phyloP scores from a whole-genome alignment of 371 early-diverging fungal genomes.

The Mucor irregularis region DNA sequence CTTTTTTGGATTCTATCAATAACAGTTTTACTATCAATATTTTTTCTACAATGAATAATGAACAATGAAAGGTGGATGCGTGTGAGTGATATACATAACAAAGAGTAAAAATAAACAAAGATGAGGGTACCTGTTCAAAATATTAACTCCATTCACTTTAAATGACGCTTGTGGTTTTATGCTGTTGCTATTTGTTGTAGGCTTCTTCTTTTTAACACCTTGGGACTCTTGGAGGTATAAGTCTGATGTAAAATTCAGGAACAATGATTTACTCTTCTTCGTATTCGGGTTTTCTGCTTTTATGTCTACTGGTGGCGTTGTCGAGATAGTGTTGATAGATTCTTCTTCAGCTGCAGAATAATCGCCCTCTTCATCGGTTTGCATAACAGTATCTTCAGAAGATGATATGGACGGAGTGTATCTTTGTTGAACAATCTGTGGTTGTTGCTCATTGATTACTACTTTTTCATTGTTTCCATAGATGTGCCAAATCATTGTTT shows the following conservation, averaged over 20 bases:
- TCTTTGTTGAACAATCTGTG: neutral
- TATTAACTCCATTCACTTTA: slow-evolving; percentile 53
- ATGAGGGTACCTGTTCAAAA: slow-evolving; percentile 58
- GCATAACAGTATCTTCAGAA: neutral
- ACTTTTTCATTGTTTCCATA: slow-evolving; percentile 6
- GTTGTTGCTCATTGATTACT: neutral
- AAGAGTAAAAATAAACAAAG: no score
- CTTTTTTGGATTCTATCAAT: slow-evolving; percentile 64
- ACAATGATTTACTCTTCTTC: neutral
- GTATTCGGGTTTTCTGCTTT: neutral
- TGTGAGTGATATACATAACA: no score
- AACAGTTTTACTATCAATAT: slow-evolving; percentile 63
- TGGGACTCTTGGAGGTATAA: slow-evolving; percentile 5
- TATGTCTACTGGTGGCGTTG: no score
- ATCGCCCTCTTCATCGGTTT: neutral
- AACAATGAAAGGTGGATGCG: no score
- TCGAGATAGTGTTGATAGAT: no score
- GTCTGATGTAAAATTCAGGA: slow-evolving; percentile 8
- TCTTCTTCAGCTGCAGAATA: neutral
- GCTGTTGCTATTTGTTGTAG: slow-evolving; percentile 7
- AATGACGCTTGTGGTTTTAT: slow-evolving; percentile 21
- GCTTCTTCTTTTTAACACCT: slow-evolving; percentile 4
- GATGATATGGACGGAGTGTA: neutral
- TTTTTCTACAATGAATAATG: slow-evolving; percentile 48
- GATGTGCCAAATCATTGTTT: slow-evolving; percentile 11